These are phyloP conservation scores for Incumbomyces delicatus DNA, from an alignment of 2,329 filamentous ascomycete species.

Conservation along the genomic window DNA sequence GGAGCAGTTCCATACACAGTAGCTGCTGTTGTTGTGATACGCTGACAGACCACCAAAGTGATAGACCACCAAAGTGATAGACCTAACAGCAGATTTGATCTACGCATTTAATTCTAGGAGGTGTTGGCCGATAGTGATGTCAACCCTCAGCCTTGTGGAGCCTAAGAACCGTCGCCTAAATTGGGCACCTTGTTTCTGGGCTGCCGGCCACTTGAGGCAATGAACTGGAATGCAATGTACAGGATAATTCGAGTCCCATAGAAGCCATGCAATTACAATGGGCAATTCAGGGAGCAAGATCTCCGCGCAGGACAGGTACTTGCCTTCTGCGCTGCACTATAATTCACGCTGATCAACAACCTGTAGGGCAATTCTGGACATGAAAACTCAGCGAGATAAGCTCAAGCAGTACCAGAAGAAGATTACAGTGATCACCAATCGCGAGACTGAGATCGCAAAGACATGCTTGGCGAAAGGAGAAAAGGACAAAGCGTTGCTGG, in stretches of 20 bases:
- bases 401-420: slow-evolving; percentile 92
- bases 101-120: too few species aligned
- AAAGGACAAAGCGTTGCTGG: slow-evolving; percentile 71
- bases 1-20: too few species aligned
- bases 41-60: too few species aligned
- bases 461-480: slow-evolving; percentile 73
- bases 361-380: slow-evolving; percentile 81
- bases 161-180: neutral
- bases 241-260: neutral
- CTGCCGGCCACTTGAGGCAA: too few species aligned
- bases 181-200: too few species aligned
- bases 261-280: slow-evolving; percentile 36
- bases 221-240: too few species aligned
- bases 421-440: slow-evolving; percentile 74
- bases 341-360: neutral
- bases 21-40: too few species aligned
- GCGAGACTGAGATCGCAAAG: slow-evolving; percentile 76
- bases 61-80: too few species aligned
- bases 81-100: too few species aligned
- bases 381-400: slow-evolving; percentile 95
- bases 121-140: neutral
- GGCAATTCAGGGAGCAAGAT: slow-evolving; percentile 59
- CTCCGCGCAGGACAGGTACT: slow-evolving; percentile 77
- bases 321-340: slow-evolving; percentile 7
- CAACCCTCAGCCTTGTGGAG: neutral